phyloP scores from a whole-genome alignment of 805 yeast species.

The Saccharomycopsis babjevae region DNA sequence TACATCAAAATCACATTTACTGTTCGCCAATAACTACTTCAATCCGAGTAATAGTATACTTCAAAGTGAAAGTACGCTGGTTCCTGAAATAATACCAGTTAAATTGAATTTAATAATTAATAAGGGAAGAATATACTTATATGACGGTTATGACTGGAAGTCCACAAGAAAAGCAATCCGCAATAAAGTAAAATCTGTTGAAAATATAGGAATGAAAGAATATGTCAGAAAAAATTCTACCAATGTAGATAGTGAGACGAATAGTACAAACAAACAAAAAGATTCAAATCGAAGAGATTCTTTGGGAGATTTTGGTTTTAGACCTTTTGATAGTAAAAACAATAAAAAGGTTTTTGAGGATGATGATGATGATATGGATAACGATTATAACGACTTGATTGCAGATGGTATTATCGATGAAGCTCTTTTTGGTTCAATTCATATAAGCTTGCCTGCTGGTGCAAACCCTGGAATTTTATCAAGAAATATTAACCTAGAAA shows the following conservation, averaged over 20 bases:
- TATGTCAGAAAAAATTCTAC: not conserved
- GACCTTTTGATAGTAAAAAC: slow-evolving; percentile 8
- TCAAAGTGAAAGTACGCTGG: not conserved
- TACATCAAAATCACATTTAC: slow-evolving; percentile 6
- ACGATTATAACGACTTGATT: slow-evolving; percentile 4
- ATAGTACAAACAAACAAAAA: too few species aligned
- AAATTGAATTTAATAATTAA: slow-evolving; percentile 26
- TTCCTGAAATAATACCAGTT: slow-evolving; percentile 23
- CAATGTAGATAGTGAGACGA: not conserved
- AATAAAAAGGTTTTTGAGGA: slow-evolving; percentile 8
- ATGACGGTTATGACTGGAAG: slow-evolving; percentile 92
- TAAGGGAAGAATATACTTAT: slow-evolving; percentile 39
- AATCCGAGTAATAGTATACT: slow-evolving; percentile 5
- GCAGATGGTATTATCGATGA: slow-evolving; percentile 38
- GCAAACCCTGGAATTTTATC: slow-evolving; percentile 37
- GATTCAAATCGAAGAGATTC: slow-evolving; percentile 13
- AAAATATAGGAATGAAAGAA: slow-evolving; percentile 30
- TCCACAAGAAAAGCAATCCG: slow-evolving; percentile 59
- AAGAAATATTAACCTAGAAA: slow-evolving; percentile 41
- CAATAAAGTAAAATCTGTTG: slow-evolving; percentile 56
- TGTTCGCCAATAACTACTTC: slow-evolving; percentile 19
- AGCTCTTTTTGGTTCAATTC: slow-evolving; percentile 69
- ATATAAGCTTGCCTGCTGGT: slow-evolving; percentile 47
- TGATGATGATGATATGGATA: slow-evolving; percentile 15
- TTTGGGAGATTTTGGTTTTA: slow-evolving; percentile 17